Conservation (phyloP, 768 basidiomycete species). For the Psilocybe subaeruginosa region DNA sequence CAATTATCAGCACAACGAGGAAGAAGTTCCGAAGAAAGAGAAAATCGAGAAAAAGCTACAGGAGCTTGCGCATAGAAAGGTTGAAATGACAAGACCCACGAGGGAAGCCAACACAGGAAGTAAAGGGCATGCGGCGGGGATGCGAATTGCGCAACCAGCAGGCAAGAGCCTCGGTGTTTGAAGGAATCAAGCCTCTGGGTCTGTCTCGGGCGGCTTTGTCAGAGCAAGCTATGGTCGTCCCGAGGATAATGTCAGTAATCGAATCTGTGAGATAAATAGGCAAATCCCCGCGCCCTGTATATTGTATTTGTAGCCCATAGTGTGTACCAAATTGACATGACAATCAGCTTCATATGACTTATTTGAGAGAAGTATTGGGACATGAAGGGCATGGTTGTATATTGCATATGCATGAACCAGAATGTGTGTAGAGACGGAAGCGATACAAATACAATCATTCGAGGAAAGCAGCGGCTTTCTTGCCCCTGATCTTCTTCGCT, state of each 20-base stretch:
- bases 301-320: neutral
- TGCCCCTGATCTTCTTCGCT: slow-evolving; percentile 74
- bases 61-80: slow-evolving; percentile 48
- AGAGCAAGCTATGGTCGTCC: neutral
- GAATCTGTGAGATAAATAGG: neutral
- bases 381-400: slow-evolving; percentile 25
- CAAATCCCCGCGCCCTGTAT: slow-evolving; percentile 1
- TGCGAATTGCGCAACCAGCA: slow-evolving; percentile 61
- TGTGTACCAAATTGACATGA: neutral
- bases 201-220: neutral
- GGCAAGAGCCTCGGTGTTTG: slow-evolving; percentile 32
- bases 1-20: slow-evolving; percentile 45
- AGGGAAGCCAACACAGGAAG: slow-evolving; percentile 36
- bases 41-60: slow-evolving; percentile 50
- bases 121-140: slow-evolving; percentile 44
- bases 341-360: neutral
- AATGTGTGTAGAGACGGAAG: slow-evolving; percentile 28
- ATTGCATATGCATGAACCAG: slow-evolving; percentile 31
- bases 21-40: slow-evolving; percentile 54
- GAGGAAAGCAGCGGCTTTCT: slow-evolving; percentile 49
- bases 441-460: slow-evolving; percentile 27
- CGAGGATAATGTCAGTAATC: neutral
- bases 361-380: neutral
- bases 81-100: slow-evolving; percentile 51
- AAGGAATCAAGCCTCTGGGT: neutral